A percentile compares a stretch with the other conserved stretches of the same genome.
Conservation (phyloP, 352 stramenopile genomes). For the Phytophthora colocasiae region DNA sequence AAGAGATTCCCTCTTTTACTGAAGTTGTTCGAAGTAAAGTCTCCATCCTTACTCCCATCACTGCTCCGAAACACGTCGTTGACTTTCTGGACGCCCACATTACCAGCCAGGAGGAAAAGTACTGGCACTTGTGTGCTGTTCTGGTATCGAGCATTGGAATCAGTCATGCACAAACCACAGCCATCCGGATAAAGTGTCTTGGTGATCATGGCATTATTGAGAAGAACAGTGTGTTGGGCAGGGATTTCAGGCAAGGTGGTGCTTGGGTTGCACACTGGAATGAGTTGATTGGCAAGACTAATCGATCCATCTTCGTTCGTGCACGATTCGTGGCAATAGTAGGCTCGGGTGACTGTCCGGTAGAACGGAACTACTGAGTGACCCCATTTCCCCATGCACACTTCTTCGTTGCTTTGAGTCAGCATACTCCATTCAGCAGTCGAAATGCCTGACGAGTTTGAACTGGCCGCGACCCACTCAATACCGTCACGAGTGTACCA, state of each 20-base stretch:
- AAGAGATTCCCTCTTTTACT: no score
- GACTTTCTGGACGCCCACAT: slow-evolving; percentile 73
- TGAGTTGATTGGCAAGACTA: slow-evolving; percentile 63
- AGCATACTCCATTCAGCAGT: slow-evolving; percentile 84
- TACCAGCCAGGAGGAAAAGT: slow-evolving; percentile 74
- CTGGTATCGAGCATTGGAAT: slow-evolving; percentile 52
- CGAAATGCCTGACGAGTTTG: slow-evolving; percentile 69
- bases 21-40: neutral
- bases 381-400: slow-evolving; percentile 81
- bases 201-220: slow-evolving; percentile 54
- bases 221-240: slow-evolving; percentile 45
- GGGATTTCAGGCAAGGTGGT: slow-evolving; percentile 45
- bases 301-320: slow-evolving; percentile 52
- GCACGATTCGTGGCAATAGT: slow-evolving; percentile 66
- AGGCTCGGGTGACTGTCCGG: slow-evolving; percentile 54
- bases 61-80: slow-evolving; percentile 76
- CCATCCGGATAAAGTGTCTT: slow-evolving; percentile 77
- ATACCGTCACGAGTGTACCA: slow-evolving; percentile 77
- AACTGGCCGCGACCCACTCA: slow-evolving; percentile 64
- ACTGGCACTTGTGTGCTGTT: slow-evolving; percentile 63
- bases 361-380: slow-evolving; percentile 66
- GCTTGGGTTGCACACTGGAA: slow-evolving; percentile 60
- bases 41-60: slow-evolving; percentile 61
- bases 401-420: slow-evolving; percentile 43
- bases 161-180: slow-evolving; percentile 64